Percentiles rank a stretch among this genome's conserved stretches.
phyloP scores from a whole-genome alignment of 1,139 yeast species.

The Candida sp. region DNA sequence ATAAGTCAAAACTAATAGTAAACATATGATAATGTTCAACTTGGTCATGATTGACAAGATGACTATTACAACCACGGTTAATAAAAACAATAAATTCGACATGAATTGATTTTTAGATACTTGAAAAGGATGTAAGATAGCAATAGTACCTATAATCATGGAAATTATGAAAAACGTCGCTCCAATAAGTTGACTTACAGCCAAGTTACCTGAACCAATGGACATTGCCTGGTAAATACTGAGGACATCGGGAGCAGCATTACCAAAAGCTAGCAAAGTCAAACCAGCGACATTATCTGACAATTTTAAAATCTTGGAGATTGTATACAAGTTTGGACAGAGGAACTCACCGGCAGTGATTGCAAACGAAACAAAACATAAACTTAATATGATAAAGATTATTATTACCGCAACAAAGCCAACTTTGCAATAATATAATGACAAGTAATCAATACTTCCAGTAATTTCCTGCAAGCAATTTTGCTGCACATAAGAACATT shows the following conservation, averaged over 20 bases:
- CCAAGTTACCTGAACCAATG: slow-evolving; percentile 66
- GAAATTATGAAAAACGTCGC: slow-evolving; percentile 79
- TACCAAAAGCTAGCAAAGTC: slow-evolving; percentile 86
- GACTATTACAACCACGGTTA: slow-evolving; percentile 41
- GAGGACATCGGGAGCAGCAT: slow-evolving; percentile 88
- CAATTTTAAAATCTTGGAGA: slow-evolving; percentile 57
- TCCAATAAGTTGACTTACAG: slow-evolving; percentile 85
- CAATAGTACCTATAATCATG: slow-evolving; percentile 74
- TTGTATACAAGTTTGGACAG: slow-evolving; percentile 67
- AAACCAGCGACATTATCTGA: slow-evolving; percentile 84
- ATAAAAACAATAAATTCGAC: slow-evolving; percentile 55
- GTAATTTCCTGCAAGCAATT: slow-evolving; percentile 38
- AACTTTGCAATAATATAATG: slow-evolving; percentile 14
- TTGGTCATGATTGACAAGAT: slow-evolving; percentile 42
- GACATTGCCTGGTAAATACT: slow-evolving; percentile 81
- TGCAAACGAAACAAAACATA: slow-evolving; percentile 62
- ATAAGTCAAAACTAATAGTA: slow-evolving; percentile 49
- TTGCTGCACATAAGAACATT: slow-evolving; percentile 39
- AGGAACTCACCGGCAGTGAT: slow-evolving; percentile 72
- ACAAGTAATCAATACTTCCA: slow-evolving; percentile 38
- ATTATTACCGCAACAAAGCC: slow-evolving; percentile 12
- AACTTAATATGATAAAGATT: slow-evolving; percentile 20
- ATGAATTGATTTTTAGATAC: slow-evolving; percentile 49
- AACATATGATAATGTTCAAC: slow-evolving; percentile 43
- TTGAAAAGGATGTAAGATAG: slow-evolving; percentile 61